These are phyloP conservation scores for Sclerotinia glacialis DNA, from an alignment of 2,329 filamentous ascomycete species.

Conservation along the genomic window DNA sequence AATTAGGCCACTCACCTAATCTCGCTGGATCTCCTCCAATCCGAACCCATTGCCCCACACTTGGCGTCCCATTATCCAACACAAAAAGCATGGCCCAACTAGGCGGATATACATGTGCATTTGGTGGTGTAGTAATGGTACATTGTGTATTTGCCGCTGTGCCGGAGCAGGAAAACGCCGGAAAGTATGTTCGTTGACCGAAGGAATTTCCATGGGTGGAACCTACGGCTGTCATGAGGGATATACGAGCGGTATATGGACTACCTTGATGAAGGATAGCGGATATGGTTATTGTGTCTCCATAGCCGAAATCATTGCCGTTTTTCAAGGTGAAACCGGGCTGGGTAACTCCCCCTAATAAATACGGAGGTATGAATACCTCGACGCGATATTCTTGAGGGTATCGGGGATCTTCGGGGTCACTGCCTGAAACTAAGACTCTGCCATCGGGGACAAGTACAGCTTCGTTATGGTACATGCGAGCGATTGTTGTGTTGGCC, in stretches of 20 bases:
- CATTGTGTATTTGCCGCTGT: not conserved
- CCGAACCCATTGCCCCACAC: conserved; percentile 59
- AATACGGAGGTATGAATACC: conserved; percentile 62
- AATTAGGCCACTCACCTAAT: conserved; percentile 61
- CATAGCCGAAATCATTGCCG: conserved; percentile 20
- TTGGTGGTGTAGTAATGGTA: conserved; percentile 50
- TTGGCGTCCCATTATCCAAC: conserved; percentile 60
- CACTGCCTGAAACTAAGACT: conserved; percentile 54
- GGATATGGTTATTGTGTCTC: not conserved
- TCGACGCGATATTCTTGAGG: conserved; percentile 58
- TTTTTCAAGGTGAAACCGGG: conserved; percentile 52
- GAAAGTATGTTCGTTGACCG: conserved; percentile 13
- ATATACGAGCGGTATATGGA: conserved; percentile 5
- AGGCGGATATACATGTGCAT: conserved; percentile 54
- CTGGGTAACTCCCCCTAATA: conserved; percentile 49
- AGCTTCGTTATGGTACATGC: conserved; percentile 63
- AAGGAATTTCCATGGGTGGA: conserved; percentile 17
- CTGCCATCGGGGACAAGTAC: conserved; percentile 61
- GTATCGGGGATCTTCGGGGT: conserved; percentile 41
- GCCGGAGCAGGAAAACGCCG: conserved; percentile 10
- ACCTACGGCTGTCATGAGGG: conserved; percentile 18
- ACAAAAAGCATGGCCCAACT: conserved; percentile 65
- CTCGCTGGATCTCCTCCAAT: conserved; percentile 62
- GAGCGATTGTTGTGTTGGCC: conserved; percentile 62
- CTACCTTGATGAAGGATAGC: conserved; percentile 6